Base-by-base conservation (phyloP, 1,139 yeast species). In the Pichia sp. region DNA sequence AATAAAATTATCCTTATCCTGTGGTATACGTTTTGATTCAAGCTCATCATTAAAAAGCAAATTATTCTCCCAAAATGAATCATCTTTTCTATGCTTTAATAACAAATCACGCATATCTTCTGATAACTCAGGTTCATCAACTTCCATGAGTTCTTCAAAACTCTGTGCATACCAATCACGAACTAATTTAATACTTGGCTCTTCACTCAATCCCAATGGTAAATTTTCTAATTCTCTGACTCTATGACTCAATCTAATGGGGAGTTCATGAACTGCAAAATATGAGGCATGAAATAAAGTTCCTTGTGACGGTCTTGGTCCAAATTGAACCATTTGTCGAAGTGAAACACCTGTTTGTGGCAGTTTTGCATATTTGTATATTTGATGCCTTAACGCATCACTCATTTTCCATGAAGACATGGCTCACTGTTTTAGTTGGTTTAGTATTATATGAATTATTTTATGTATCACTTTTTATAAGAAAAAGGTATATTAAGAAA, bases 271-370 rank as follows among this genome's bases (percentile, higher is more conserved):
- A 3, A 85, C 87, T 12, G 87, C 81, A 62, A 87, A 87, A 62
- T 83, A 87, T 12, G 92, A 83, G 1, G 95, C 96, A 43, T 87
- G 73, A 61, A 84, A 87, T 39, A 87, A 69, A 8, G 87, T 79
- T 2, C 94, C 95, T 16, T 85, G 87, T 28, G 78, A 73, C 4
- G 95, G 92, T 41, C 74, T 70, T 10, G 82, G 80, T 4, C 96
- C 96, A 66, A 87, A 86, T 61, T 85, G 92, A n/a, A 87, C 96
- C 96, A 87, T 87, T 62, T 86, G 96, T 48, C 89, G 71, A 50
- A 87, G 68, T 3, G 90, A 82, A 6, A 87, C 87, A 1, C 95
- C 89, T 2, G 95, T 86, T 49, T 92, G 95, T 26, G 87, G 85
- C 55, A 80, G 75, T 47, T 74, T 71, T 4, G 96, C 92, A 69